Base-by-base conservation (phyloP, 2,329 filamentous ascomycete species). In the Aspergillus alliaceus region DNA sequence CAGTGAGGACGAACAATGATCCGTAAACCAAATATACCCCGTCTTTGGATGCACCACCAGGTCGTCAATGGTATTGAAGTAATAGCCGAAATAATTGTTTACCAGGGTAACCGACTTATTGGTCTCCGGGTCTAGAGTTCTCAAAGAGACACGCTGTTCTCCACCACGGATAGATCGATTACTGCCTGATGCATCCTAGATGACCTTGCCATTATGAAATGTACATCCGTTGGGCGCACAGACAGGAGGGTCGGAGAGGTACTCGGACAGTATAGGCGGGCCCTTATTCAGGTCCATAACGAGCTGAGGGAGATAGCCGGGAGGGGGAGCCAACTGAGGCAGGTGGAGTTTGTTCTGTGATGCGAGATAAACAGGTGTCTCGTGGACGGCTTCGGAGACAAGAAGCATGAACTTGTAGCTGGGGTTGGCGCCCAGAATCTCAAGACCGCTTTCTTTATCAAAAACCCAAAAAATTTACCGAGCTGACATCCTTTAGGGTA, bases 21-120 rank as follows among this genome's bases (percentile, higher is more conserved):
- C 80, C 1, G 80, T 81, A 68, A 82, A 82, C 78, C 79, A 82
- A 40, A 82, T 69, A 40, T 79, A 75, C 47, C 77, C 77, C 1
- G 74, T 75, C 18, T 51, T 80, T 77, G 67, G 79, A 77, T 64
- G 74, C 7, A 62, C 61, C 1, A 55, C 54, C 20, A 63, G 47
- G 39, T 63, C 61, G 7, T 63, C 59, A 27, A 63, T 54, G 4
- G 59, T 63, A 39, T 61, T 63, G 47, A 63, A 63, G 44, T 63
- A 63, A 40, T 54, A 76, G 27, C 79, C 79, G 49, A 76, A 77
- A 66, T 75, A 82, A 62, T 76, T 79, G 57, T 78, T 80, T 15
- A 82, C 59, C 22, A 82, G 65, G 4, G 69, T 71, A 6, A 66
- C 66, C 4, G 76, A 75, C 9, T 70, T 66, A 65, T 77, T 76